Conservation (phyloP, 164 flowering plant species). For the Buxus sempervirens region DNA sequence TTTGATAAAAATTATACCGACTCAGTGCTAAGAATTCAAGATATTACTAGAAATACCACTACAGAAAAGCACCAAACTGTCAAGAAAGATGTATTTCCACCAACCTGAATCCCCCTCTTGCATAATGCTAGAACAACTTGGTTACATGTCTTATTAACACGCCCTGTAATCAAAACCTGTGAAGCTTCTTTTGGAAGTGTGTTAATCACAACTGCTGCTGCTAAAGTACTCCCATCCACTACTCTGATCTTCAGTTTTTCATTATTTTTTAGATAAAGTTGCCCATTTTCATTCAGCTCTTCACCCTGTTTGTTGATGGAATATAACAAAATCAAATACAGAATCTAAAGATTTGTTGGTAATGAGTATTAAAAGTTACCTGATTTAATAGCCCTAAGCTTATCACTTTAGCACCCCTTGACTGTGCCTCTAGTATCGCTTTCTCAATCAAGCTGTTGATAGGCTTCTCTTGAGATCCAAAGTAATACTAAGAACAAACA, state of each 20-base stretch:
- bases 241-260: constrained; percentile 51
- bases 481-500: constrained; percentile 33
- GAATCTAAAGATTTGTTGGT: background rate
- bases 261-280: constrained; percentile 42
- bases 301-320: constrained; percentile 46
- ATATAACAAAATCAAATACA: background rate
- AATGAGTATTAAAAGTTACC: constrained; percentile 27
- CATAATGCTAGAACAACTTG: constrained; percentile 42
- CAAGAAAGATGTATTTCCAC: background rate
- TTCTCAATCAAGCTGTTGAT: constrained; percentile 59
- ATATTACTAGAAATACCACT: background rate
- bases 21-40: background rate
- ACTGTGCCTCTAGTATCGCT: constrained; percentile 62
- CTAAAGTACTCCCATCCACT: constrained; percentile 62
- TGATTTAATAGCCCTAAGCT: constrained; percentile 74
- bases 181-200: constrained; percentile 54
- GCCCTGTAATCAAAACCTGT: constrained; percentile 50
- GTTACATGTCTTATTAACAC: constrained; percentile 40
- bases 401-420: constrained; percentile 51
- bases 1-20: background rate
- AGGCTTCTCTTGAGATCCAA: constrained; percentile 37
- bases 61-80: too few relatives aligned
- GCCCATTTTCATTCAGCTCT: constrained; percentile 57
- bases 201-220: constrained; percentile 49
- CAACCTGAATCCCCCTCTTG: constrained; percentile 51